Conservation (phyloP, 441 rosid species). For the Isatis lusitanica region DNA sequence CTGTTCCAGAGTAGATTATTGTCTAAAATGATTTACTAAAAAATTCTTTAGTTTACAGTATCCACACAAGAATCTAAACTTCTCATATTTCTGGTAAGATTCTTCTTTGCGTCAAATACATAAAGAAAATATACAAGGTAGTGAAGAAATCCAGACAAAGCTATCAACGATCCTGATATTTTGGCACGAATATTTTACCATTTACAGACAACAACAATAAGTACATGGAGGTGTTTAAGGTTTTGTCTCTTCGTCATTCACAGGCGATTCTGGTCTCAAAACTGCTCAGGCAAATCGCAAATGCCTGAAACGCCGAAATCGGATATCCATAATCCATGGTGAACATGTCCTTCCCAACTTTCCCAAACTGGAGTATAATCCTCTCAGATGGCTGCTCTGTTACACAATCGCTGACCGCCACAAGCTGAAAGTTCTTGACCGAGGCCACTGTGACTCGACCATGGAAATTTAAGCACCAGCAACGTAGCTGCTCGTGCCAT, state of each 20-base stretch:
- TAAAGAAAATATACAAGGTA: neutral
- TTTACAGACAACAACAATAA: conserved; percentile 15
- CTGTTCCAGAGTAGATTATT: no score
- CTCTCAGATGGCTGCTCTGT: conserved; percentile 47
- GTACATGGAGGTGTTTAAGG: neutral
- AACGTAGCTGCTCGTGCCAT: conserved; percentile 77
- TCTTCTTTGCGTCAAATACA: neutral
- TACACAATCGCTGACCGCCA: conserved; percentile 47
- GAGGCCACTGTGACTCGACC: conserved; percentile 76
- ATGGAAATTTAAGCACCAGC: conserved; percentile 79
- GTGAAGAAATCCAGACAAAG: conserved; percentile 13
- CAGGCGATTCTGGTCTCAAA: conserved; percentile 74
- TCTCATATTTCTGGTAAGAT: neutral
- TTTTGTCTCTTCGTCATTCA: conserved; percentile 40
- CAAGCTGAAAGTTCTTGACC: conserved; percentile 72
- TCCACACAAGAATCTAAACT: neutral
- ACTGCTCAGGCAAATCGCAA: conserved; percentile 71
- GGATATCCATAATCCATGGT: conserved; percentile 82
- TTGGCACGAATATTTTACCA: neutral
- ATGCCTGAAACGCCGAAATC: conserved; percentile 74
- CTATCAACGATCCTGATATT: neutral
- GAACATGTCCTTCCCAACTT: conserved; percentile 69
- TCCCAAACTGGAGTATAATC: conserved; percentile 72
- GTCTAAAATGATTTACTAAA: no score
- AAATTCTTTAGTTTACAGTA: neutral